A percentile compares a stretch with the other conserved stretches of the same genome.
phyloP scores from a whole-genome alignment of 441 rosid species.

The Croton laevigatus region DNA sequence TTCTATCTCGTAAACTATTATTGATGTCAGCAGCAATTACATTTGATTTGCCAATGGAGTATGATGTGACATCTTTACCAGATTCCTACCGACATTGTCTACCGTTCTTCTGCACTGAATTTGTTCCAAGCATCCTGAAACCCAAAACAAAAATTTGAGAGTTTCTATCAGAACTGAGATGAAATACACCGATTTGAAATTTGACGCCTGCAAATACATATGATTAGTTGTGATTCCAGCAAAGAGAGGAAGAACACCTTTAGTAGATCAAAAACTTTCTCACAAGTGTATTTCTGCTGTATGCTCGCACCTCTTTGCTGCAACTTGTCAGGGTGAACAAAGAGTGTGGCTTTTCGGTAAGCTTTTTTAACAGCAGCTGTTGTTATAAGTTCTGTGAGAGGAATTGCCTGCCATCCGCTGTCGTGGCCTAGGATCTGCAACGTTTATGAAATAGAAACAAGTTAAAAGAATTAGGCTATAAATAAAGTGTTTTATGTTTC shows the following conservation, averaged over 20 bases:
- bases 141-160: not conserved
- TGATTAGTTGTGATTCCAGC: too few relatives aligned
- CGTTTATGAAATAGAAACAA: not conserved
- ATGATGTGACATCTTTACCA: not conserved
- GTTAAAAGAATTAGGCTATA: not conserved
- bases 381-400: constrained; percentile 74
- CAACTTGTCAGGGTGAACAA: constrained; percentile 94
- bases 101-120: constrained; percentile 71
- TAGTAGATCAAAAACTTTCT: constrained; percentile 95
- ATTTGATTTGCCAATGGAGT: not conserved
- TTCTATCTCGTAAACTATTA: not conserved
- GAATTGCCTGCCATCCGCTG: constrained; percentile 88
- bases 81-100: constrained; percentile 4
- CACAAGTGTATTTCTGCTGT: constrained; percentile 86
- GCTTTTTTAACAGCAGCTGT: constrained; percentile 83
- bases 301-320: constrained; percentile 96
- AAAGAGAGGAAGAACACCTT: constrained; percentile 46
- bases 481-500: not conserved
- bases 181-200: not conserved
- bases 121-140: constrained; percentile 93
- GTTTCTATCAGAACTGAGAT: too few relatives aligned
- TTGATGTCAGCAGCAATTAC: not conserved
- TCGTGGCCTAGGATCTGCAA: constrained; percentile 89
- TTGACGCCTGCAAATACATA: too few relatives aligned
- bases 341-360: constrained; percentile 87